Base-by-base conservation (phyloP, 179 eudicot genomes). In the Beta macrorhiza region DNA sequence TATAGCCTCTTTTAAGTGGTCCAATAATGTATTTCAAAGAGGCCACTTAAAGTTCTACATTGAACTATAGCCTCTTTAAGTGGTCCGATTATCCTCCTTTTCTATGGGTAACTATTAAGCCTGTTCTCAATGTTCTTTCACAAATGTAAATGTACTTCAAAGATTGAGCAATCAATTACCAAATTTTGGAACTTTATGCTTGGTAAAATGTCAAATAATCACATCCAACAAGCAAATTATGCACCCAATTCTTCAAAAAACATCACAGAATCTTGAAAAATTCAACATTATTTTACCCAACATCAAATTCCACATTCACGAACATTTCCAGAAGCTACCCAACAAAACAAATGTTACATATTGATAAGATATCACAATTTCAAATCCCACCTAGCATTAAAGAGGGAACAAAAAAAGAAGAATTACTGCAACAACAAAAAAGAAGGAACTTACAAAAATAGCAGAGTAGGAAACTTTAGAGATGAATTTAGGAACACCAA, bases 401-500 rank as follows among this genome's bases (percentile, higher is more conserved):
- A 14, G 52, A 9, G 14, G 0, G 15, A 6, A 47, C 10, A 22
- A 6, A 51, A 32, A 32, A 63, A 74, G 19, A 77, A 58, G 80
- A 78, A 45, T 9, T 20, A 79, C 19, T 56, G 8, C 0, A 3
- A 52, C 4, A 37, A 37, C 42, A 37, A 49, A 49, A 49, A 9
- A 5, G 53, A 49, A 49, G 53, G 56, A 58, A 80, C 89, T 85
- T 85, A 95, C 98, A 69, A 93, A 92, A 53, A 95, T 86, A 63
- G 97, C 86, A 58, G 97, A 85, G 69, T 84, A 87, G 16, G 98
- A 93, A 74, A 89, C 85, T 82, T 92, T 93, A 79, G 98, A 95
- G 82, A 93, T 84, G 86, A 95, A 84, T 78, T 93, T 91, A 3
- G 98, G 98, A 45, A 95, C 64, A 68, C 98, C 98, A 78, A 93